Conservation (phyloP, 768 basidiomycete genomes). For the Hemileccinum rubropunctum region DNA sequence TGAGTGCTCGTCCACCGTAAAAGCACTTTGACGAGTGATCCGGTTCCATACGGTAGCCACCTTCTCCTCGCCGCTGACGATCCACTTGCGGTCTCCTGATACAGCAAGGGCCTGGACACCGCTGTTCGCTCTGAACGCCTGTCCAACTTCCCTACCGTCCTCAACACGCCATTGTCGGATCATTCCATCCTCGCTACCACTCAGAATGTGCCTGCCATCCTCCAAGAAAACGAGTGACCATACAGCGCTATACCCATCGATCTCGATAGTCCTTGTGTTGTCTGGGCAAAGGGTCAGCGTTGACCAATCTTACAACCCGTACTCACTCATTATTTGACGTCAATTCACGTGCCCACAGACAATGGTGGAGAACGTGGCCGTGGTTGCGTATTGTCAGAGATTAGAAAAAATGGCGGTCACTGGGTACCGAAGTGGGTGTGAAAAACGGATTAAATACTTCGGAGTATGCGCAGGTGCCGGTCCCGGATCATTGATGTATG, state of each 20-base stretch:
- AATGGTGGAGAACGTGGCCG: not conserved
- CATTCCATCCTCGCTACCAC: not conserved
- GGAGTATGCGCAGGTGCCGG: not conserved
- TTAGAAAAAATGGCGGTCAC: not conserved
- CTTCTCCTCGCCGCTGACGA: constrained; percentile 3
- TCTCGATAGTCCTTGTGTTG: constrained; percentile 1
- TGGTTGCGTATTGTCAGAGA: not conserved
- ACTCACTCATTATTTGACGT: constrained; percentile 2
- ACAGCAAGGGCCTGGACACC: not conserved
- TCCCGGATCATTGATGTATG: not conserved
- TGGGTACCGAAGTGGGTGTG: not conserved
- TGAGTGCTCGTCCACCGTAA: constrained; percentile 2
- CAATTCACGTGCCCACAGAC: not conserved
- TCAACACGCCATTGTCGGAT: constrained; percentile 6
- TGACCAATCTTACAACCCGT: not conserved
- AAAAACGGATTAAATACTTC: not conserved
- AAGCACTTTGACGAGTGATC: not conserved
- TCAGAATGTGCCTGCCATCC: constrained; percentile 5
- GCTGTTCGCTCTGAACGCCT: not conserved
- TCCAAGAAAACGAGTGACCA: constrained; percentile 1
- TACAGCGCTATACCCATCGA: not conserved
- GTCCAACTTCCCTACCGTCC: constrained; percentile 5
- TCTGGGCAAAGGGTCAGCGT: not conserved
- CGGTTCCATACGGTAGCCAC: constrained; percentile 2
- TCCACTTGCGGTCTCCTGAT: constrained; percentile 4